Base-by-base conservation (phyloP, 2,329 filamentous ascomycete species). In the Hymenotorrendiella dingleyae region DNA sequence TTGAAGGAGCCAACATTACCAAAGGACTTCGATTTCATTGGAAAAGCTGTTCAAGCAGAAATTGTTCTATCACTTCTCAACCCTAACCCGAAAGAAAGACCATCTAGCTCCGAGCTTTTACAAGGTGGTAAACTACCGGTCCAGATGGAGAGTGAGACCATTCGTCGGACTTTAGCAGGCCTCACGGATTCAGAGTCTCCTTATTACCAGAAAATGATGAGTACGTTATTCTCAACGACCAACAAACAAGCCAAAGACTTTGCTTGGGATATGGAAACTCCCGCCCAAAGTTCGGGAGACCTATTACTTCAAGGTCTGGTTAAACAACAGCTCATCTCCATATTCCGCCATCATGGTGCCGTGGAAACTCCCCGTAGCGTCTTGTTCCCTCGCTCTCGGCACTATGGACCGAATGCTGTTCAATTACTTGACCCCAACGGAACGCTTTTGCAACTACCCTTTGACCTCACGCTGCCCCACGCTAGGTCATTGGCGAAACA, bases 401-500 rank as follows among this genome's bases (percentile, higher is more conserved):
- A 91, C 58, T 96, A 96, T 58, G 69, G 73, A 22, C 70, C 64
- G 60, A 86, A 86, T 54, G 82, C 84, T 11, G 85, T 94, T 12
- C 83, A 86, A 47, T 66, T 97, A 11, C 70, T 98, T 20, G 88
- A 95, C 61, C 73, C 80, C 2, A 86, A 82, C 48, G 93, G 91
- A 2, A 91, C 84, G n/a, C 72, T 96, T 2, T 71, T 97, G 6
- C 93, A 98, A 60, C 68, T 98, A n/a, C 93, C 93, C 0, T 96
- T 87, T 56, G 93, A 98, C 62, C 70, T 97, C 17, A 95, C 89
- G 2, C 73, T 97, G 50, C 89, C 91, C 1, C 82, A 94, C 61
- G 93, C 93, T 19, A 78, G 91, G 42, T 80, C 83, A 44, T 76
- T 98, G 40, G 89, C 91, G 4, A 83, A 86, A 49, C 76, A 82